Evolutionary conservation across 2,329 filamentous ascomycete species (phyloP), one percentile per base, ranked within the genome.

Genomic region (Botryosphaeria dothidea): DNA sequence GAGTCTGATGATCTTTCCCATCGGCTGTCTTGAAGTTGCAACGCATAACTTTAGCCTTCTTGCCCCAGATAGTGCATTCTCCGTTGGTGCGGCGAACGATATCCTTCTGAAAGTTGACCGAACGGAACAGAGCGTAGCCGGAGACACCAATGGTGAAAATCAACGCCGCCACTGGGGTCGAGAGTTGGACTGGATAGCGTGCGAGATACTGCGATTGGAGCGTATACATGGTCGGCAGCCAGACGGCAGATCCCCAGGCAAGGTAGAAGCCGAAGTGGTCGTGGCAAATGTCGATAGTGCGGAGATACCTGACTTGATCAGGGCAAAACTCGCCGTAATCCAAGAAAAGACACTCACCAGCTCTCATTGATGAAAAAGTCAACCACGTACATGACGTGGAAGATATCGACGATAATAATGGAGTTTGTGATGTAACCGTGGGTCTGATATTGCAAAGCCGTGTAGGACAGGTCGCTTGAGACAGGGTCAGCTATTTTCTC

Each of bases 361-460:
- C 78, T 75, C 67, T 83, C 82, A 7, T 83, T 83, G 54, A 79
- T 71, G 57, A 84, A 84, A 64, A 84, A 83, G 52, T 84, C 81
- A 0, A 83, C 67, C 7, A 82, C 78, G 58, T 84, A 83, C 7
- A 82, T 68, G 0, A 72, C 69, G 65, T 84, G 82, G 1, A 84
- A 72, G 67, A 80, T 72, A 6, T 78, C 78, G 8, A 81, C 75
- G 8, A 83, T 73, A 1, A 84, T 68, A 15, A 84, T 74, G 1
- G 78, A 78, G 34, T 78, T 78, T 13, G 75, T 77, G 58, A 82
- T 70, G n/a, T 73, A 76, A 17, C 77, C 78, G 36, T 78, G 73
- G 1, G 69, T 73, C 58, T 82, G 75, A 65, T 81, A 80, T 69
- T 82, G 80, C 46, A 76, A 80, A 45, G 75, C 71, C 41, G 75